A percentile compares a stretch with the other conserved stretches of the same genome.
Conservation (phyloP, 768 basidiomycete species). For the Russula vinacea region DNA sequence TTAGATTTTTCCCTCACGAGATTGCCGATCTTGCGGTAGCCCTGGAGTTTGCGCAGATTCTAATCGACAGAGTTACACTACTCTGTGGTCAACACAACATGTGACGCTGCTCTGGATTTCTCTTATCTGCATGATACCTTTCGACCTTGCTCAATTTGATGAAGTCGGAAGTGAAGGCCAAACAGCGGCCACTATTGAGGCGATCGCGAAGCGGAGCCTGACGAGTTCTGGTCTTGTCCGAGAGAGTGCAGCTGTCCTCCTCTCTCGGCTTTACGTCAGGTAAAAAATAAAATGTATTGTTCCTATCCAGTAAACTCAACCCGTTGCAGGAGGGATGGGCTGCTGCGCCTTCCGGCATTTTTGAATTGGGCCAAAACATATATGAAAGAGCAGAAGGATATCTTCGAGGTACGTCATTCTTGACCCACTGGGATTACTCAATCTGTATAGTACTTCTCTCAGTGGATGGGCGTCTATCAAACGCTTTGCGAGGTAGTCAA, state of each 20-base stretch:
- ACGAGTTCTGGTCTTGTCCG: slow-evolving; percentile 76
- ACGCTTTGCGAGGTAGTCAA: slow-evolving; percentile 70
- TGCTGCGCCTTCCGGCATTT: slow-evolving; percentile 16
- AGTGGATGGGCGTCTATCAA: slow-evolving; percentile 69
- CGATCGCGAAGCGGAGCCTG: slow-evolving; percentile 55
- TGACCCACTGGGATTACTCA: slow-evolving; percentile 6
- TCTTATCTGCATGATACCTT: slow-evolving; percentile 90
- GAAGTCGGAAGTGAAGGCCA: slow-evolving; percentile 49
- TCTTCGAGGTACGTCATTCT: slow-evolving; percentile 26
- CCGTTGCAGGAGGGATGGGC: slow-evolving; percentile 52
- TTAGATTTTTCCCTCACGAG: slow-evolving; percentile 92
- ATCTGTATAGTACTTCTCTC: neutral
- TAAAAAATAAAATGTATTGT: slow-evolving; percentile 35
- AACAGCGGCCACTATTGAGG: slow-evolving; percentile 58
- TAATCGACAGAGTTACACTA: slow-evolving; percentile 41
- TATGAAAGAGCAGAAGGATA: slow-evolving; percentile 6
- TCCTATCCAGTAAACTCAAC: slow-evolving; percentile 18
- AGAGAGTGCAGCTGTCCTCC: slow-evolving; percentile 75
- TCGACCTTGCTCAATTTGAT: slow-evolving; percentile 84
- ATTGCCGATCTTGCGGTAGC: slow-evolving; percentile 77
- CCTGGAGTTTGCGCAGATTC: slow-evolving; percentile 57
- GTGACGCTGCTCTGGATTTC: slow-evolving; percentile 89
- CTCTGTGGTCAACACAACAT: slow-evolving; percentile 80
- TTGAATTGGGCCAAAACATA: slow-evolving; percentile 19
- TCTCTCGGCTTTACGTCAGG: slow-evolving; percentile 81